phyloP scores from a whole-genome alignment of 1,284 basidiomycete species.

The Heterobasidion parviporum region DNA sequence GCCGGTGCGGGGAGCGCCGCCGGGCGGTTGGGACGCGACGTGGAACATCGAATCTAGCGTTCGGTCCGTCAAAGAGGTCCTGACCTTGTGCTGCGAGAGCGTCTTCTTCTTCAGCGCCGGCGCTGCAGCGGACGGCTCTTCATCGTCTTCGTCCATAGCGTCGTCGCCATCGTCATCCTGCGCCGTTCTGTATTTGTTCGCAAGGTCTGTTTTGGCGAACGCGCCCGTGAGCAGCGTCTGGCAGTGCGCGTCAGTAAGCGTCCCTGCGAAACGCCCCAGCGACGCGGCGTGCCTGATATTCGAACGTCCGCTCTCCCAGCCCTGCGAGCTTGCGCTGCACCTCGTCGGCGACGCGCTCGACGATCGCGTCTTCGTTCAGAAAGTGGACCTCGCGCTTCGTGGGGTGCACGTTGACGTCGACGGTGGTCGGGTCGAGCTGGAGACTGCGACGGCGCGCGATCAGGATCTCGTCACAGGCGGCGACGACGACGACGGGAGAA shows the following conservation, averaged over 20 bases:
- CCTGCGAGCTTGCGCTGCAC: conserved; percentile 63
- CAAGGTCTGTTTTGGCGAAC: conserved; percentile 23
- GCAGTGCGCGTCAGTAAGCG: neutral
- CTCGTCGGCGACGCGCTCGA: conserved; percentile 70
- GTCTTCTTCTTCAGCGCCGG: conserved; percentile 36
- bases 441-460: conserved; percentile 37
- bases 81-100: conserved; percentile 84
- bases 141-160: conserved; percentile 13
- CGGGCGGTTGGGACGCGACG: conserved; percentile 6
- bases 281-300: conserved; percentile 59
- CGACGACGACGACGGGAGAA: too few relatives aligned
- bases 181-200: conserved; percentile 37
- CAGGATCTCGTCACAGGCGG: neutral
- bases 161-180: conserved; percentile 19
- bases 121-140: neutral
- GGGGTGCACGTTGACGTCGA: conserved; percentile 98
- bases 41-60: conserved; percentile 94
- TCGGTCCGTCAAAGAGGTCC: conserved; percentile 81
- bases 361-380: conserved; percentile 86
- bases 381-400: conserved; percentile 98
- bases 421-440: conserved; percentile 76
- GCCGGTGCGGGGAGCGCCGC: neutral
- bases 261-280: neutral
- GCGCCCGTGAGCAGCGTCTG: conserved; percentile 60
- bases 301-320: conserved; percentile 67